These are phyloP conservation scores for Dendrobium officinale DNA, from an alignment of 106 monocot species.

Conservation along the genomic window DNA sequence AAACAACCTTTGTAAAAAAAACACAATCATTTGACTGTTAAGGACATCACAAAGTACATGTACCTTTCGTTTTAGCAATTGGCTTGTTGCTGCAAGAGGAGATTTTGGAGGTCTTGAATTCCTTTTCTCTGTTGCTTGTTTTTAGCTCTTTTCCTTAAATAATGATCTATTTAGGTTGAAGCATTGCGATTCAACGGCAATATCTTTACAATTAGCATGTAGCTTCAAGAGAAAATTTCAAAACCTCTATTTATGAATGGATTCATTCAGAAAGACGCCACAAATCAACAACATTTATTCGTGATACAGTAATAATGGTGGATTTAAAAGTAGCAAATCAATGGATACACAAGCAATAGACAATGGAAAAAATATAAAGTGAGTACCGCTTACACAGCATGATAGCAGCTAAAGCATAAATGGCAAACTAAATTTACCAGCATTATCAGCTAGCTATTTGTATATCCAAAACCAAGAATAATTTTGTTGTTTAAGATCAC, in stretches of 20 bases:
- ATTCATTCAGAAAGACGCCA: not conserved
- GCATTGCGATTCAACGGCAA: no score
- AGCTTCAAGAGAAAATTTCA: no score
- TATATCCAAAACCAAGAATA: not conserved
- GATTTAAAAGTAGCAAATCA: not conserved
- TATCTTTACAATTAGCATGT: no score
- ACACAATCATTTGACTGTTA: no score
- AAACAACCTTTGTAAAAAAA: not conserved
- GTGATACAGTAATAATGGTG: not conserved
- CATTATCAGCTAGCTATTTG: not conserved
- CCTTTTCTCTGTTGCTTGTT: conserved; percentile 47
- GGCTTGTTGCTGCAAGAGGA: conserved; percentile 66
- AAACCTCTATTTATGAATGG: no score
- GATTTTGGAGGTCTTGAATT: conserved; percentile 47
- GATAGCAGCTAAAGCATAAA: not conserved
- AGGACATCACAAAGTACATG: not conserved
- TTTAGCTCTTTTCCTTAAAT: conserved; percentile 48
- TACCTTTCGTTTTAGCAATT: conserved; percentile 79
- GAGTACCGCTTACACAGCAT: not conserved
- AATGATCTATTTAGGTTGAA: not conserved
- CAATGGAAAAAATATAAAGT: no score
- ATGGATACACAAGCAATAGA: not conserved
- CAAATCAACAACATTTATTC: not conserved
- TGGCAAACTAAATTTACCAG: not conserved
- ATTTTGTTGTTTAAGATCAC: not conserved